Percentiles rank a stretch among this genome's conserved stretches.
These are phyloP conservation scores for Mollisia scopiformis DNA, from an alignment of 2,329 filamentous ascomycete species.

Conservation along the genomic window DNA sequence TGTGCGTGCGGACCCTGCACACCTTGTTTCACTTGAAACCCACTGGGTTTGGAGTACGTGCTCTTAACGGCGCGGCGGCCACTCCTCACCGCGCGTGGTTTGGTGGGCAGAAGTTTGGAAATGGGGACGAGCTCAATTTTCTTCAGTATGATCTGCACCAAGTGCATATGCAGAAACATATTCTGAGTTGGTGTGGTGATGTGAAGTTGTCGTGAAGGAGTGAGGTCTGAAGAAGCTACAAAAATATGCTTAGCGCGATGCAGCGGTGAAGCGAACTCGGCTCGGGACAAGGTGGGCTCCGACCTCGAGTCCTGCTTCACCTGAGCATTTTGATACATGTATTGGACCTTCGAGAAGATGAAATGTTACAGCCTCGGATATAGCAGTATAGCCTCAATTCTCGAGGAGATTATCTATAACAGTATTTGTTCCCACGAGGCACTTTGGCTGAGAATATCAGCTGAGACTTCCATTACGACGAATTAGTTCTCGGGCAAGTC, in stretches of 20 bases:
- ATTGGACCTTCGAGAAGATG: neutral
- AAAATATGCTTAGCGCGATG: neutral
- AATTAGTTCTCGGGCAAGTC: neutral
- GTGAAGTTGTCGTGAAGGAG: neutral
- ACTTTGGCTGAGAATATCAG: neutral
- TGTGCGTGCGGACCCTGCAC: neutral
- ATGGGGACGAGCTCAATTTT: neutral
- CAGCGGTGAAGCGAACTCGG: neutral
- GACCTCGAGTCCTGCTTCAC: neutral
- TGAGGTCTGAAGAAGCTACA: neutral
- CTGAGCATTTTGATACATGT: neutral
- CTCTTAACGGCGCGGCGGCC: no score
- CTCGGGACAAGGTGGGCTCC: neutral
- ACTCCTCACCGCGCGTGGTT: neutral
- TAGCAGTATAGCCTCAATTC: constrained; percentile 4
- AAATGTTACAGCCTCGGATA: neutral
- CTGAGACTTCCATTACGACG: neutral
- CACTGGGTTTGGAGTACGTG: constrained; percentile 20
- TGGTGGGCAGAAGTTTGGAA: neutral
- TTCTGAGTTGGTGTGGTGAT: neutral
- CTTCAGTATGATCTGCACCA: constrained; percentile 9
- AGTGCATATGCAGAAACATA: constrained; percentile 15
- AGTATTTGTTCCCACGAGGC: neutral
- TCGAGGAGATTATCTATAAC: constrained; percentile 2
- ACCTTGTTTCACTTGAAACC: constrained; percentile 25